Conservation (phyloP, 176 grass and related monocot genomes). For the Oryza australiensis region DNA sequence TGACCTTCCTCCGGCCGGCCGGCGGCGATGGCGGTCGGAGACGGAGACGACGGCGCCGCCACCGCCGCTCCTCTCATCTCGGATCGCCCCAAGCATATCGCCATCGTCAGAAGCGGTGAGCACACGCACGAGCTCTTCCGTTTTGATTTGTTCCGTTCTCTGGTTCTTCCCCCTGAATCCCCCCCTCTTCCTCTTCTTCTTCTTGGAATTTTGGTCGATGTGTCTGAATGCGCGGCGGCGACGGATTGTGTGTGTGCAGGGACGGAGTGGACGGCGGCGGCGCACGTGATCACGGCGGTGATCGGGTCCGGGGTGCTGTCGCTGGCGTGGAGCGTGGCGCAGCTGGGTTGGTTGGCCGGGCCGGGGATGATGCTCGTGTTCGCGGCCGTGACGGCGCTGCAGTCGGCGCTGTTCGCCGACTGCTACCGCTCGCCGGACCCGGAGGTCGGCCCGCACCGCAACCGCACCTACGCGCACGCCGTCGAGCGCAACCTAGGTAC, state of each 20-base stretch:
- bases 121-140: not conserved
- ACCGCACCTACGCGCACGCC: conserved; percentile 85
- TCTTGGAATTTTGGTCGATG: not conserved
- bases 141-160: not conserved
- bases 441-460: conserved; percentile 71
- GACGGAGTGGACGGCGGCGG: conserved; percentile 80
- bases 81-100: conserved; percentile 17
- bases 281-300: conserved; percentile 93
- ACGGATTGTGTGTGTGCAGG: conserved; percentile 26
- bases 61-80: conserved; percentile 42
- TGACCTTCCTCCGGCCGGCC: not conserved
- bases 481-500: conserved; percentile 84
- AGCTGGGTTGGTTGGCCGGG: conserved; percentile 93
- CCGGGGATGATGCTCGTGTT: conserved; percentile 80
- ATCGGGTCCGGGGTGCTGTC: conserved; percentile 93
- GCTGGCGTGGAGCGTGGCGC: conserved; percentile 90
- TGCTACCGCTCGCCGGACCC: conserved; percentile 91
- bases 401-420: conserved; percentile 75
- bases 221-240: not conserved
- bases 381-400: conserved; percentile 79
- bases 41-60: conserved; percentile 18
- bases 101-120: conserved; percentile 43
- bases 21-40: conserved; percentile 45
- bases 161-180: too few relatives aligned
- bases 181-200: not conserved